phyloP scores from a whole-genome alignment of 805 yeast genomes.

The Candida arabinofermentans region DNA sequence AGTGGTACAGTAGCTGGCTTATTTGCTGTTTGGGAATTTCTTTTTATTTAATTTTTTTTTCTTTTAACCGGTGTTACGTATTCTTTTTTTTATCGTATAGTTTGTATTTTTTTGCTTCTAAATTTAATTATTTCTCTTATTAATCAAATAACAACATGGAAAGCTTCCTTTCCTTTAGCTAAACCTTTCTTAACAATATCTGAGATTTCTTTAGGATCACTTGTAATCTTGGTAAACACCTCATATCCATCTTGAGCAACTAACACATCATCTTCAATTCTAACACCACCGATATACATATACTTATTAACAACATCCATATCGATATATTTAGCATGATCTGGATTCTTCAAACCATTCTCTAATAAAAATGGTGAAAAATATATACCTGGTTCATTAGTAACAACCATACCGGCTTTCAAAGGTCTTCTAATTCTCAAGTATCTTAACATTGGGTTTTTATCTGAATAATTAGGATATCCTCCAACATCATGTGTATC shows the following conservation, averaged over 20 bases:
- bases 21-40: not conserved
- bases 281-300: constrained; percentile 92
- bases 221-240: constrained; percentile 76
- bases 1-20: constrained; percentile 2
- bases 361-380: constrained; percentile 80
- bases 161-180: constrained; percentile 54
- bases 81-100: not conserved
- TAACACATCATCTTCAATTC: constrained; percentile 90
- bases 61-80: not conserved
- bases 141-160: constrained; percentile 42
- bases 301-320: constrained; percentile 66
- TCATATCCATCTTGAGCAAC: constrained; percentile 76
- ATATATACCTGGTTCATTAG: constrained; percentile 94
- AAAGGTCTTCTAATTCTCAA: constrained; percentile 77
- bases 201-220: constrained; percentile 80
- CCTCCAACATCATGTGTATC: constrained; percentile 98
- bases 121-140: not conserved
- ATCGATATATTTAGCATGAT: constrained; percentile 56
- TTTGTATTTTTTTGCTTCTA: not conserved
- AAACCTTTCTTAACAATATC: constrained; percentile 70
- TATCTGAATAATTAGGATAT: constrained; percentile 76
- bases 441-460: constrained; percentile 70
- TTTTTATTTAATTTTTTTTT: not conserved
- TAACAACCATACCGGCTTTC: constrained; percentile 75
- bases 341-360: constrained; percentile 49